Base-by-base conservation (phyloP, 176 grass and related monocot genomes). In the Avena atlantica region DNA sequence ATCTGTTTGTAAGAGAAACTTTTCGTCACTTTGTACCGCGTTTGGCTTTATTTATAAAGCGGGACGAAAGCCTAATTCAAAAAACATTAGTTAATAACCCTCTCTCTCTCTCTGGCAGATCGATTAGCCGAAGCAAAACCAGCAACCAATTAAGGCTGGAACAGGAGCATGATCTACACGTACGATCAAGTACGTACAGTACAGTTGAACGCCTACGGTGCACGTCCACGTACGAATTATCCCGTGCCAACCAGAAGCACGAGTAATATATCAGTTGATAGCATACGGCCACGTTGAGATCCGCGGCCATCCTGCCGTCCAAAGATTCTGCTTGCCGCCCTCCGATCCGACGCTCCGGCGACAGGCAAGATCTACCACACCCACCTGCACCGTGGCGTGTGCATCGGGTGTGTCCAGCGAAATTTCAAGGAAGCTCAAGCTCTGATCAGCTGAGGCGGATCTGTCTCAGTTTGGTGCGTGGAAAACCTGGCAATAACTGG, bases 321-420 rank as follows among this genome's bases (percentile, higher is more conserved):
- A 65, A 73, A 87, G 89, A 91, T 91, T 74, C 89, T 36, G 0
- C 6, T 29, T 79, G 84, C 82, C 76, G 58, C 88, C 70, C 19
- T 61, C 56, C 45, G 45, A n/a, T 70, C 78, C 71, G 71, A 62
- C 70, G 20, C 61, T 0, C 14, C 63, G 53, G 17, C 80, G 74
- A 77, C 27, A 29, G 27, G 27, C 89, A 87, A 40, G 74, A 79
- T 87, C 74, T 73, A 34, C 48, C 14, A 16, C 44, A 9, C n/a
- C 70, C 37, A 40, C 25, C 27, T 68, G 45, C 70, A 48, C 66
- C 31, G 66, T 69, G 66, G 58, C 58, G 19, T 23, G 20, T 55
- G 14, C 52, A 55, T 17, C 15, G 52, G 27, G 52, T 55, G 3
- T 16, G 1, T 13, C 52, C 4, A 16, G 52, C 52, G 52, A 55